Conservation (phyloP, 495 filamentous ascomycete species). For the Penicillium psychrofluorescens region DNA sequence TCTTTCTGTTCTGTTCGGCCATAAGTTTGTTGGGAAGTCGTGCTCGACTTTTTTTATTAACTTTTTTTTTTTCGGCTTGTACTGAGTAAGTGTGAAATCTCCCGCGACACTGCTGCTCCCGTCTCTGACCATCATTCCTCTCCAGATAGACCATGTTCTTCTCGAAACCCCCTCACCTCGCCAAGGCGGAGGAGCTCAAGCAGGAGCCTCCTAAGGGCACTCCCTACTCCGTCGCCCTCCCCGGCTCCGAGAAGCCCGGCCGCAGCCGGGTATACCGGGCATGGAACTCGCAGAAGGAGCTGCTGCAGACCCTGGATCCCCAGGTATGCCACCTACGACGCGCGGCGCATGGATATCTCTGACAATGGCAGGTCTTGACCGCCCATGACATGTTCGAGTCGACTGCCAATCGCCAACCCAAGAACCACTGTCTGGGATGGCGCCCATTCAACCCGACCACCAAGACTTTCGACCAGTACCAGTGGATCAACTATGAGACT, state of each 20-base stretch:
- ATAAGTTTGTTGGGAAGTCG: not conserved
- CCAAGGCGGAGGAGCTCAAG: constrained; percentile 34
- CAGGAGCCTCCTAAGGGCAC: constrained; percentile 36
- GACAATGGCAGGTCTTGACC: constrained; percentile 46
- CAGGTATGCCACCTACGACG: constrained; percentile 34
- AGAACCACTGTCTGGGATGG: constrained; percentile 65
- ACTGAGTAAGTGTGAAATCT: not conserved
- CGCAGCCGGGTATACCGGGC: constrained; percentile 75
- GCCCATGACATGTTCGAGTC: constrained; percentile 78
- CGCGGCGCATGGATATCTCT: too few species aligned
- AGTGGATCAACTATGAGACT: constrained; percentile 78
- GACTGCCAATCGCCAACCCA: constrained; percentile 52
- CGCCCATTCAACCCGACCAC: constrained; percentile 70
- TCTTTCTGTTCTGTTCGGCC: not conserved
- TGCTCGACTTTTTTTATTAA: not conserved
- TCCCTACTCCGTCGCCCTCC: constrained; percentile 55
- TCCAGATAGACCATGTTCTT: constrained; percentile 30
- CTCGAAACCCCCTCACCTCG: constrained; percentile 32
- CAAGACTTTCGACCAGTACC: constrained; percentile 69
- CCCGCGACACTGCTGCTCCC: not conserved
- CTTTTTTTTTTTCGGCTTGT: not conserved
- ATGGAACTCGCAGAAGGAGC: constrained; percentile 63
- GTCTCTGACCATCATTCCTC: constrained; percentile 1
- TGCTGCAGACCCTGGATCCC: constrained; percentile 70
- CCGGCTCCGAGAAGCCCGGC: constrained; percentile 65